These are phyloP conservation scores for Xanthoconium separans DNA, from an alignment of 1,284 basidiomycete species.

Conservation along the genomic window DNA sequence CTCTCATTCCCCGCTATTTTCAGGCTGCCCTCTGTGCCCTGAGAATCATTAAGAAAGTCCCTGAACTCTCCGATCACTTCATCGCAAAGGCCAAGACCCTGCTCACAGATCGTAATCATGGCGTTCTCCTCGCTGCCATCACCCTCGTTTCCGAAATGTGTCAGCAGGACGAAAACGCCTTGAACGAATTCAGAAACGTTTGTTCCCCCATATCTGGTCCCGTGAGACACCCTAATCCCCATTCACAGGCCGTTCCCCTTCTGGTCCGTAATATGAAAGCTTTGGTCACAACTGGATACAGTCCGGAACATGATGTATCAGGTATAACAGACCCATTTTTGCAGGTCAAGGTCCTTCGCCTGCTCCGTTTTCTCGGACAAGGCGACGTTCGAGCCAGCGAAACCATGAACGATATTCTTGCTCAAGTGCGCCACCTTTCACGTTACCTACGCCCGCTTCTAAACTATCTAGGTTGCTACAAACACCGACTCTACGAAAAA, in stretches of 20 bases:
- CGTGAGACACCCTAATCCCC: neutral
- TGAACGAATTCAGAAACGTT: conserved; percentile 90
- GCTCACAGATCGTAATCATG: conserved; percentile 95
- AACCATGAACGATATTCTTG: conserved; percentile 97
- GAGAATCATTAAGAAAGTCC: conserved; percentile 94
- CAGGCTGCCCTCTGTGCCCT: conserved; percentile 97
- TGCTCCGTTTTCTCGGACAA: conserved; percentile 86
- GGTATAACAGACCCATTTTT: conserved; percentile 99
- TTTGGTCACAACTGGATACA: conserved; percentile 95
- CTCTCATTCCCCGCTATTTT: conserved; percentile 7
- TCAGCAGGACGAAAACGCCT: conserved; percentile 68
- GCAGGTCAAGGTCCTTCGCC: conserved; percentile 95
- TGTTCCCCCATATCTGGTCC: conserved; percentile 18
- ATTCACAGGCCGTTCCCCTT: conserved; percentile 78
- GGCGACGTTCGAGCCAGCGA: conserved; percentile 89
- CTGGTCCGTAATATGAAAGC: conserved; percentile 96
- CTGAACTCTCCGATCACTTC: conserved; percentile 96
- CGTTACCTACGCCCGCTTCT: conserved; percentile 2
- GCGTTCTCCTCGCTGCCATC: conserved; percentile 90
- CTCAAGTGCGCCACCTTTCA: conserved; percentile 59
- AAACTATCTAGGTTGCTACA: conserved; percentile 77
- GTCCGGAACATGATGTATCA: conserved; percentile 99
- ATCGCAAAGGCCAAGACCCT: conserved; percentile 86
- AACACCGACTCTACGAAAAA: conserved; percentile 99
- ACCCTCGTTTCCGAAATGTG: conserved; percentile 97